Evolutionary conservation across 495 filamentous ascomycete species (phyloP).

Genomic region (Apodospora peruviana): DNA sequence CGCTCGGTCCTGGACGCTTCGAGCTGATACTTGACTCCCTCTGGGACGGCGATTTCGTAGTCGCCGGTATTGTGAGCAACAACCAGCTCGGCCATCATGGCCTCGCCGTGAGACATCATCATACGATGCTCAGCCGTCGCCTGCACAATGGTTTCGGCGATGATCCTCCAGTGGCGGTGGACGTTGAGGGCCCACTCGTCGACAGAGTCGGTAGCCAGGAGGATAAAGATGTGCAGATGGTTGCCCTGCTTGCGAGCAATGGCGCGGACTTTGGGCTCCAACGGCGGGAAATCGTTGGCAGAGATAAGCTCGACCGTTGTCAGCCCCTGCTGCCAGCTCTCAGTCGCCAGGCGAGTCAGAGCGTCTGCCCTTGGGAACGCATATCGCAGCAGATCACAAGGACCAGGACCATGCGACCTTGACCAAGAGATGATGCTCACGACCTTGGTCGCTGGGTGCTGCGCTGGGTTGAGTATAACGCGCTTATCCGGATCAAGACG

Average conservation of each 20-base stretch:
- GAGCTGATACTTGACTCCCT: constrained; percentile 1
- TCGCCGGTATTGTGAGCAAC: no score
- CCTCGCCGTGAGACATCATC: not conserved
- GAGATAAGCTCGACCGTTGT: constrained; percentile 4
- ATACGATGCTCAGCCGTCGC: constrained; percentile 2
- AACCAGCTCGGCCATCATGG: not conserved
- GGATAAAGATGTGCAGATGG: not conserved
- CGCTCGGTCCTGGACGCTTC: not conserved
- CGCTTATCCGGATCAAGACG: not conserved
- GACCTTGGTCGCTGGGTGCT: not conserved
- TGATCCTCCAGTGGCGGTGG: not conserved
- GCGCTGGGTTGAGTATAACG: not conserved
- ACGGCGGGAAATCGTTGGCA: not conserved
- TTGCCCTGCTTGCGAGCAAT: not conserved
- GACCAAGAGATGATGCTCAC: no score
- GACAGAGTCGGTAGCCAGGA: not conserved
- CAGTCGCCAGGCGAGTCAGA: not conserved
- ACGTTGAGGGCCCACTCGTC: constrained; percentile 1
- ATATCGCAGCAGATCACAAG: not conserved
- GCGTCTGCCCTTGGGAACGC: not conserved
- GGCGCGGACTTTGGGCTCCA: not conserved
- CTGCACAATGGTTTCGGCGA: constrained; percentile 3
- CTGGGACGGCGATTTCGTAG: not conserved
- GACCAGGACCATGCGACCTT: no score
- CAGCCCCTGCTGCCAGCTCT: not conserved